Evolutionary conservation across 2,329 filamentous ascomycete species (phyloP).

Genomic region (Capronia coronata): DNA sequence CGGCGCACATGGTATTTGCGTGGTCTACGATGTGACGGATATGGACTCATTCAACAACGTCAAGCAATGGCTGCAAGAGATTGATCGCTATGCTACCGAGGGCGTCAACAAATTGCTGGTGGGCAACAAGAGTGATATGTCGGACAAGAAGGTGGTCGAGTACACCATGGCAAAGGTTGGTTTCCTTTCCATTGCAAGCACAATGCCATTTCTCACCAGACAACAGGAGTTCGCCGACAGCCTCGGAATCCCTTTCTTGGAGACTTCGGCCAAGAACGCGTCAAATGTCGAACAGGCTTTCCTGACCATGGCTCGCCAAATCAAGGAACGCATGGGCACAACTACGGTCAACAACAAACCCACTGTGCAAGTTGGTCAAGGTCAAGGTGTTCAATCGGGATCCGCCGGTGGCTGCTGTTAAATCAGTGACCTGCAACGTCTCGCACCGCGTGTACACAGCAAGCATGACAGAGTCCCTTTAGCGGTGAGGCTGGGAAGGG

Average conservation of each 20-base stretch:
- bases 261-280: constrained; percentile 99
- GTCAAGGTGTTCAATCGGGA: constrained; percentile 84
- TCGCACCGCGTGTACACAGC: constrained; percentile 5
- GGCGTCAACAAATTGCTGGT: constrained; percentile 99
- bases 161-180: constrained; percentile 98
- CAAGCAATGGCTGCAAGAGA: constrained; percentile 99
- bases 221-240: constrained; percentile 93
- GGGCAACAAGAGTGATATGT: constrained; percentile 99
- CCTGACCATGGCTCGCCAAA: constrained; percentile 99
- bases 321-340: constrained; percentile 99
- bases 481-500: constrained; percentile 5
- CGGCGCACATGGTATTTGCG: constrained; percentile 97
- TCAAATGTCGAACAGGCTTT: constrained; percentile 99
- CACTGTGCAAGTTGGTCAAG: constrained; percentile 89
- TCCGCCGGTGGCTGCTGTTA: constrained; percentile 89
- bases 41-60: constrained; percentile 99
- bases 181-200: constrained; percentile 4
- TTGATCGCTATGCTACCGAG: constrained; percentile 97
- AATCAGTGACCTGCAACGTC: constrained; percentile 24
- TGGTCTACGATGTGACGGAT: constrained; percentile 99
- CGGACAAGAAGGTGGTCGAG: constrained; percentile 99
- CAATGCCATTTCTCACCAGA: constrained; percentile 9
- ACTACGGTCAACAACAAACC: constrained; percentile 96
- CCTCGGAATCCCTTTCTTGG: constrained; percentile 97
- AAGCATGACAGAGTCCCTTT: constrained; percentile 9